A percentile compares a stretch with the other conserved stretches of the same genome.
These are phyloP conservation scores for Euphorbia lathyris DNA, from an alignment of 345 rosid genomes.

Conservation along the genomic window DNA sequence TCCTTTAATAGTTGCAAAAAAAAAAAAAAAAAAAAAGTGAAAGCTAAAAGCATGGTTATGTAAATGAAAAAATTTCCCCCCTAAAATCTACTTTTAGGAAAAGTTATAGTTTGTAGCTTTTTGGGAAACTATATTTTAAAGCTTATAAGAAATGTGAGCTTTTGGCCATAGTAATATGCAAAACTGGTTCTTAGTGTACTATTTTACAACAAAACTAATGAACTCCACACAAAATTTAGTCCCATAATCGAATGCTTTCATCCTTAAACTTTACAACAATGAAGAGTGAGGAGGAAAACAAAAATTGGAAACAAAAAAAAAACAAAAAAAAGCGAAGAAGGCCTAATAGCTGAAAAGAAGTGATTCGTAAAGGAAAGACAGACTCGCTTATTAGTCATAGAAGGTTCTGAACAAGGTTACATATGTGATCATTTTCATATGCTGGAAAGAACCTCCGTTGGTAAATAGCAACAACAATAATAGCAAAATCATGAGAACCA, in stretches of 20 bases:
- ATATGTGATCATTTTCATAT: conserved; percentile 8
- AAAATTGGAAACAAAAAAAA: too few species aligned
- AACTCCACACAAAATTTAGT: not conserved
- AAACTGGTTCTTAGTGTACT: too few species aligned
- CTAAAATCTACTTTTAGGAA: too few species aligned
- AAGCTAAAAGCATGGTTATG: too few species aligned
- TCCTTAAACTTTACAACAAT: not conserved
- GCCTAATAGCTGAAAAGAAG: not conserved
- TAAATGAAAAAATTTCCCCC: too few species aligned
- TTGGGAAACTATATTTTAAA: too few species aligned
- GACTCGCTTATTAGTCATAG: conserved; percentile 9
- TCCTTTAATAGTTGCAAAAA: too few species aligned
- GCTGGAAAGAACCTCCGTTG: conserved; percentile 15
- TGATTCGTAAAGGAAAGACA: not conserved
- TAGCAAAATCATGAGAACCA: conserved; percentile 20
- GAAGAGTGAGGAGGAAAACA: not conserved
- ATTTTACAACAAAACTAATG: not conserved
- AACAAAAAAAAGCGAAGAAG: not conserved
- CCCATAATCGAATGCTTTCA: not conserved
- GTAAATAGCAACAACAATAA: conserved; percentile 19
- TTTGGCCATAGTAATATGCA: too few species aligned
- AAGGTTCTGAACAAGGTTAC: conserved; percentile 7
- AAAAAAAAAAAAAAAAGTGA: too few species aligned
- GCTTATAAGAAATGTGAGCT: too few species aligned
- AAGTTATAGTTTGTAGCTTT: too few species aligned